Percentiles rank a stretch among this genome's conserved stretches.
Evolutionary conservation across 106 monocot genomes (phyloP).

Genomic region (Dioscorea alata): DNA sequence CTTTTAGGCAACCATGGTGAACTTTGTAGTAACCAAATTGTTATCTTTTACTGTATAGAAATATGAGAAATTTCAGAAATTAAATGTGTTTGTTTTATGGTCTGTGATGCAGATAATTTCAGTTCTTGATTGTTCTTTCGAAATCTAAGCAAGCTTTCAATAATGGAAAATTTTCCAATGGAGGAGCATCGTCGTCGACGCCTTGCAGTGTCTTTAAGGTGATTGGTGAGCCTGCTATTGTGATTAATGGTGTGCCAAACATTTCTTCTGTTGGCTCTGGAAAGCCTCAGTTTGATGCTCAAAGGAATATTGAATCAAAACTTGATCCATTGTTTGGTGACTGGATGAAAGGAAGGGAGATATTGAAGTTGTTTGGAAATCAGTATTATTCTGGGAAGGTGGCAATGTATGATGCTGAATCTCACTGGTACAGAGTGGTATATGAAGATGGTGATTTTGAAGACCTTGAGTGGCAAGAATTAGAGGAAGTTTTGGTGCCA

Average conservation of each 20-base stretch:
- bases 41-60: neutral
- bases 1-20: too few species aligned
- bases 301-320: constrained; percentile 7
- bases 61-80: neutral
- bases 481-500: constrained; percentile 53
- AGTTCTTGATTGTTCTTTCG: neutral
- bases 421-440: constrained; percentile 70
- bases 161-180: constrained; percentile 17
- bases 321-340: constrained; percentile 57
- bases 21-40: too few species aligned
- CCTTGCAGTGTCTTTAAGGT: constrained; percentile 35
- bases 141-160: neutral
- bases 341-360: constrained; percentile 66
- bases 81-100: neutral
- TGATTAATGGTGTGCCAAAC: constrained; percentile 63
- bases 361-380: constrained; percentile 57
- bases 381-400: constrained; percentile 57
- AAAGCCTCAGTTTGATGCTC: neutral
- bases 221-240: constrained; percentile 60
- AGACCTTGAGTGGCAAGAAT: constrained; percentile 70
- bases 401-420: constrained; percentile 46
- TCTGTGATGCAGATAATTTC: neutral
- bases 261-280: neutral
- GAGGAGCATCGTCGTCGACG: constrained; percentile 9
- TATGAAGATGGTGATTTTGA: constrained; percentile 84